Evolutionary conservation across 768 basidiomycete species (phyloP).

Genomic region (Russula brevipes): DNA sequence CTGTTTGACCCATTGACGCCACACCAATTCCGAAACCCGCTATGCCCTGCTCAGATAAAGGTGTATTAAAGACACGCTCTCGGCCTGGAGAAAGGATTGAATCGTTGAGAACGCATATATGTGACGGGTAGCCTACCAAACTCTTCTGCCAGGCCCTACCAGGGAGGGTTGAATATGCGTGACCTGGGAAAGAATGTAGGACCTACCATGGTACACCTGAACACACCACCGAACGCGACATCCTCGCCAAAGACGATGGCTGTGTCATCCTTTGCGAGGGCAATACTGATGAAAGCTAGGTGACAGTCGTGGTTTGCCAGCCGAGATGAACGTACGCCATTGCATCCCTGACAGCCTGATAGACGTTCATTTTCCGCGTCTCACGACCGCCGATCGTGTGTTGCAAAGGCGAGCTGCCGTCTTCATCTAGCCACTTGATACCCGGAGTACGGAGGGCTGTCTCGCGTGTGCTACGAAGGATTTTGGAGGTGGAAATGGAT

Average conservation of each 20-base stretch:
- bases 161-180: not conserved
- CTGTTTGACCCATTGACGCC: conserved; percentile 89
- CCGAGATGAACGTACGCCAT: conserved; percentile 53
- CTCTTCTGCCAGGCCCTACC: conserved; percentile 83
- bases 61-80: conserved; percentile 94
- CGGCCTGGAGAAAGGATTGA: conserved; percentile 45
- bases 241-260: conserved; percentile 90
- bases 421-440: conserved; percentile 65
- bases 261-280: conserved; percentile 76
- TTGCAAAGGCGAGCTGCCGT: conserved; percentile 38
- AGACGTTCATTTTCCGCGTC: conserved; percentile 93
- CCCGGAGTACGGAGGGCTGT: conserved; percentile 67
- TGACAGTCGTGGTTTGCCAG: conserved; percentile 5
- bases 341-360: conserved; percentile 88
- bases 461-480: conserved; percentile 64
- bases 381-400: conserved; percentile 67
- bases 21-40: conserved; percentile 92
- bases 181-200: not conserved
- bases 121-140: conserved; percentile 53
- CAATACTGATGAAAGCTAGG: conserved; percentile 48
- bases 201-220: conserved; percentile 84
- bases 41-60: conserved; percentile 88
- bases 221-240: conserved; percentile 92
- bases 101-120: not conserved
- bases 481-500: conserved; percentile 61